Conservation (phyloP, 768 basidiomycete species). For the Tricholoma matsutake region DNA sequence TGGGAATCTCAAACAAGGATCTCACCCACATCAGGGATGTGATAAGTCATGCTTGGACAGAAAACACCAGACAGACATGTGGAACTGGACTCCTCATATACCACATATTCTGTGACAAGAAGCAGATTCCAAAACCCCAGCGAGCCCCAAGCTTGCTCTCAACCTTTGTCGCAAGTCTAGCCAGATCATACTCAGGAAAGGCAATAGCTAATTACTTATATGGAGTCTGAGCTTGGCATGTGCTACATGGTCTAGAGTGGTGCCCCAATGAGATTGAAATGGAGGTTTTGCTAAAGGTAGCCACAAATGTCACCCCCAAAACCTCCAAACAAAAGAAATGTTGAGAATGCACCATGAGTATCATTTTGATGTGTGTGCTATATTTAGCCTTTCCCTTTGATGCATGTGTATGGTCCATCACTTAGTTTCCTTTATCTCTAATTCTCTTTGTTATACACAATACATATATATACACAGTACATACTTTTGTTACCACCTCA, state of each 20-base stretch:
- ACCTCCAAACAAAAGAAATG: slow-evolving; percentile 27
- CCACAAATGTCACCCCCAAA: slow-evolving; percentile 26
- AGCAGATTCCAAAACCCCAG: slow-evolving; percentile 26
- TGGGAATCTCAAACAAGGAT: too few species aligned
- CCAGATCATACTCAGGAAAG: slow-evolving; percentile 22
- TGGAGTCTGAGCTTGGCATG: slow-evolving; percentile 45
- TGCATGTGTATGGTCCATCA: too few species aligned
- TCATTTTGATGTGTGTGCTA: too few species aligned
- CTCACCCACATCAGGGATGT: slow-evolving; percentile 16
- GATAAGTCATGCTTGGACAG: too few species aligned
- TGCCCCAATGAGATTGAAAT: slow-evolving; percentile 20
- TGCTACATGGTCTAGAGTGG: slow-evolving; percentile 37
- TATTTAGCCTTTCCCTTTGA: too few species aligned
- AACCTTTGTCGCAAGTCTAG: slow-evolving; percentile 27
- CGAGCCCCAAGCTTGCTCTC: slow-evolving; percentile 29
- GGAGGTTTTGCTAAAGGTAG: slow-evolving; percentile 27
- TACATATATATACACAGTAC: too few species aligned
- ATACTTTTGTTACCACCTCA: too few species aligned
- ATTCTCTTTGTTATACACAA: too few species aligned
- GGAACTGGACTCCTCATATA: slow-evolving; percentile 27
- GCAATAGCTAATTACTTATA: slow-evolving; percentile 31
- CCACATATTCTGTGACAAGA: slow-evolving; percentile 38
- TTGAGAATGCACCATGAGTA: too few species aligned
- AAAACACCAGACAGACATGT: too few species aligned
- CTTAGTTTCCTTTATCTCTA: too few species aligned